Conservation (phyloP, 345 rosid genomes). For the Cardamine occulta region DNA sequence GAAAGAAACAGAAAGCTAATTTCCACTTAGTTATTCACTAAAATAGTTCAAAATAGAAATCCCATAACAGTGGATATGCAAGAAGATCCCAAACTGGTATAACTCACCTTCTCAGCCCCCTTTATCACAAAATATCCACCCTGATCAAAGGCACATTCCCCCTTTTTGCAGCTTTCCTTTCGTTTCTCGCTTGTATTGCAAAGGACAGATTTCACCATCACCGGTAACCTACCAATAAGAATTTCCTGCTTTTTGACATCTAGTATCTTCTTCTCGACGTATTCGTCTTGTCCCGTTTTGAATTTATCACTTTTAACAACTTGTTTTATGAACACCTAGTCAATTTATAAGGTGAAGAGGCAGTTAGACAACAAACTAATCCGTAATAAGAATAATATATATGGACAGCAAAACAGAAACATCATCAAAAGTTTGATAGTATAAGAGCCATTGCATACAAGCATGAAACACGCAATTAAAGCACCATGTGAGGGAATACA, state of each 20-base stretch:
- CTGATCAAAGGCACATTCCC: slow-evolving; percentile 87
- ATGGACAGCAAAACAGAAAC: slow-evolving; percentile 25
- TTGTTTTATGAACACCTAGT: slow-evolving; percentile 58
- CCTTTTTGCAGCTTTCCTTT: slow-evolving; percentile 43
- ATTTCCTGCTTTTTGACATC: slow-evolving; percentile 54
- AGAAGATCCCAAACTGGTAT: slow-evolving; percentile 8
- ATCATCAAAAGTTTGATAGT: slow-evolving; percentile 7
- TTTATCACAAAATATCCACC: slow-evolving; percentile 90
- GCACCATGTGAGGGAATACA: slow-evolving; percentile 4
- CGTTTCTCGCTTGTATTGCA: slow-evolving; percentile 67
- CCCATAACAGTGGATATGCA: not conserved
- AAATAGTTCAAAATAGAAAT: slow-evolving; percentile 25
- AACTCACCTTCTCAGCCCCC: slow-evolving; percentile 88
- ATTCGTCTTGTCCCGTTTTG: slow-evolving; percentile 76
- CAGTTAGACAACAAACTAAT: slow-evolving; percentile 14
- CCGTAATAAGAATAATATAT: slow-evolving; percentile 8
- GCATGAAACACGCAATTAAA: not conserved
- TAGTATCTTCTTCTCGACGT: slow-evolving; percentile 47
- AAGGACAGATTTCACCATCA: slow-evolving; percentile 82
- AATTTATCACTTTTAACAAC: slow-evolving; percentile 71
- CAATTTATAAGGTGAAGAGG: slow-evolving; percentile 33
- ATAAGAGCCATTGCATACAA: slow-evolving; percentile 1
- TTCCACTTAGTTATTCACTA: slow-evolving; percentile 18
- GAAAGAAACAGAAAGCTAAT: not conserved
- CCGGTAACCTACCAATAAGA: slow-evolving; percentile 76